Evolutionary conservation across 148 eudicot genomes (phyloP), one percentile per base, ranked within the genome.

Genomic region (Vaccinium macrocarpon): DNA sequence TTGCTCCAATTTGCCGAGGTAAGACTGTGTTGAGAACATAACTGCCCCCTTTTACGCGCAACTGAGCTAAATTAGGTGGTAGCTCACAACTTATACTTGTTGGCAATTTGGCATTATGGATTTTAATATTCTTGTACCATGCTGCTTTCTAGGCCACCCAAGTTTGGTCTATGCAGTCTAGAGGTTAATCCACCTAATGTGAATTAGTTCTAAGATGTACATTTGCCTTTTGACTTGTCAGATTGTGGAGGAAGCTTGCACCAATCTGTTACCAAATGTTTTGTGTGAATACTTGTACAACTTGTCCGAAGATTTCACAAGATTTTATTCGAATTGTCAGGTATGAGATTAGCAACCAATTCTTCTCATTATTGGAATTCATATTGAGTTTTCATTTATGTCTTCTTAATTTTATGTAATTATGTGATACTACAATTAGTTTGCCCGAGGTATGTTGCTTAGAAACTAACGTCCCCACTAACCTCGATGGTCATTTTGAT

Each of bases 1-100:
- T 86, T 96, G 89, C 95, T 96, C 77, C 93, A 88, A 46, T 96
- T 96, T 87, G 89, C 99, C 16, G 97, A 96, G 98, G 99, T 92
- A 88, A 89, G 77, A 70, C 57, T 78, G 35, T 32, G 35, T 84
- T 51, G 8, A 32, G 23, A 48, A 38, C 15, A 71, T 6, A 52
- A 51, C 64, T 46, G 29, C 32, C 68, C 27, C 18, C 19, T 1
- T 52, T 29, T 78, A 52, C 11, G 35, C 13, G 4, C 70, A 2
- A 5, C 3, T 49, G 25, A 27, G 76, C 53, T 66, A 64, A 38
- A 66, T 64, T n/a, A 81, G 57, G 42, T 64, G 12, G 70, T 62
- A 62, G 29, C 70, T 62, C 66, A 21, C 32, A 61, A 14, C 48
- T 46, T 18, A 62, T 80, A 29, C 57, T 81, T 11, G 1, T 46